phyloP scores from a whole-genome alignment of 2,329 filamentous ascomycete genomes.

The Penicillium sp. region DNA sequence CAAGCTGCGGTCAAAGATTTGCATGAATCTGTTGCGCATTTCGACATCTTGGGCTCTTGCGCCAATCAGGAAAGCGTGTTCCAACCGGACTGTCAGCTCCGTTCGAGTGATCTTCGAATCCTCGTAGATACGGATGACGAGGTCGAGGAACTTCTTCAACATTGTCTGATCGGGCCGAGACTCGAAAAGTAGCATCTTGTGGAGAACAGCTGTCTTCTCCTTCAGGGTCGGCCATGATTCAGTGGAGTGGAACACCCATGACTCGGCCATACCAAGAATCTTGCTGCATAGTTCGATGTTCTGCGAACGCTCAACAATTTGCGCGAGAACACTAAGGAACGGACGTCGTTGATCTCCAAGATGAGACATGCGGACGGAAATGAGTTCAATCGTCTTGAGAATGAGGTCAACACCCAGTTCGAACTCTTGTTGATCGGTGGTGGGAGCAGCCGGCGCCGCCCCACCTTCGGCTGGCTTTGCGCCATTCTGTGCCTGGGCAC shows the following conservation, averaged over 20 bases:
- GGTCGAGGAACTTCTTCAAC: slow-evolving; percentile 87
- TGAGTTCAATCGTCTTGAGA: slow-evolving; percentile 91
- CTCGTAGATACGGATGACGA: slow-evolving; percentile 97
- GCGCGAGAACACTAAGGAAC: slow-evolving; percentile 92
- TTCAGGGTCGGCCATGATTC: slow-evolving; percentile 97
- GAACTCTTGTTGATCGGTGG: slow-evolving; percentile 68
- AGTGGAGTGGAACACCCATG: slow-evolving; percentile 93
- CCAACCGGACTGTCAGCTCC: slow-evolving; percentile 93
- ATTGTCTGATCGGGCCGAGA: slow-evolving; percentile 78
- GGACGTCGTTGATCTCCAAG: slow-evolving; percentile 88
- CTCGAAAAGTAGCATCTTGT: slow-evolving; percentile 98
- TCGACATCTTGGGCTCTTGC: slow-evolving; percentile 90
- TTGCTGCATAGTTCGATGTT: slow-evolving; percentile 86
- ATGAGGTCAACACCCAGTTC: slow-evolving; percentile 90
- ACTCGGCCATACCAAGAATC: slow-evolving; percentile 89
- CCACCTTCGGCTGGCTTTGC: slow-evolving; percentile 44
- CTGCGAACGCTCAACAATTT: slow-evolving; percentile 90
- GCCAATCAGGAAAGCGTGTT: slow-evolving; percentile 96
- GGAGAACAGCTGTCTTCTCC: slow-evolving; percentile 97
- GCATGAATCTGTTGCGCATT: slow-evolving; percentile 96
- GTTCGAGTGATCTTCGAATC: slow-evolving; percentile 94
- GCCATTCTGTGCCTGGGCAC: slow-evolving; percentile 37
- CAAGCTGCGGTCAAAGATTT: slow-evolving; percentile 91
- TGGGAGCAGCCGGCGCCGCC: slow-evolving; percentile 35
- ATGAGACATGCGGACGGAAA: slow-evolving; percentile 87